Percentiles rank a stretch among this genome's conserved stretches.
Conservation (phyloP, 1,284 basidiomycete genomes). For the Puccinia polysora region DNA sequence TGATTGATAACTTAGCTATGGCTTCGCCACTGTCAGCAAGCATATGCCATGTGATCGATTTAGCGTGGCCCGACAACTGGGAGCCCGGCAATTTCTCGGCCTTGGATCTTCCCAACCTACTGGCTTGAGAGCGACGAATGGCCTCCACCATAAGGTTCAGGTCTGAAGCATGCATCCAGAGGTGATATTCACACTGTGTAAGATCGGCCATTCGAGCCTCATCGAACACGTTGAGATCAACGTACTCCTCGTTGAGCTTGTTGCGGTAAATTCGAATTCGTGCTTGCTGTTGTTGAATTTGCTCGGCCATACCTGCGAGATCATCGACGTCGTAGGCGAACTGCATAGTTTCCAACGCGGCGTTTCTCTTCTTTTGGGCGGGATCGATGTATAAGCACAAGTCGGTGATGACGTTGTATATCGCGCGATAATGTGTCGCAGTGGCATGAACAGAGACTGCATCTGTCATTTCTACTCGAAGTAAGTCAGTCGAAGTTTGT, state of each 20-base stretch:
- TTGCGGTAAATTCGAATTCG: conserved; percentile 33
- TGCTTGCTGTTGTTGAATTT: conserved; percentile 42
- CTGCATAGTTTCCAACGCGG: conserved; percentile 71
- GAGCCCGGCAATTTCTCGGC: conserved; percentile 64
- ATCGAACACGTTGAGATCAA: conserved; percentile 54
- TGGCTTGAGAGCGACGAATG: conserved; percentile 72
- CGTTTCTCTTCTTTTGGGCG: conserved; percentile 68
- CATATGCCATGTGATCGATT: conserved; percentile 92
- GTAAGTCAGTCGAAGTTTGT: conserved; percentile 40
- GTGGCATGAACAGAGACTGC: conserved; percentile 78
- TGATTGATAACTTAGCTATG: conserved; percentile 78
- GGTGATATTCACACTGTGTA: conserved; percentile 67
- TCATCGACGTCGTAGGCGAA: conserved; percentile 58
- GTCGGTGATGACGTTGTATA: conserved; percentile 83
- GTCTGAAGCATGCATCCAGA: conserved; percentile 70
- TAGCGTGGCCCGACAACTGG: conserved; percentile 72
- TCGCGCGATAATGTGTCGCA: conserved; percentile 75
- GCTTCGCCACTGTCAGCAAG: conserved; percentile 69
- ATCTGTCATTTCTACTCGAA: conserved; percentile 40
- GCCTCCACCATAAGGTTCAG: conserved; percentile 83
- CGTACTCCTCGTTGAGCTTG: conserved; percentile 34
- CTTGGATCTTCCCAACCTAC: conserved; percentile 60
- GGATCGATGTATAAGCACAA: conserved; percentile 83
- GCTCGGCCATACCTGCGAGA: conserved; percentile 40
- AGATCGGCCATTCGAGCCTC: conserved; percentile 60